Base-by-base conservation (phyloP, 352 stramenopile species). In the Pythium periplocum region DNA sequence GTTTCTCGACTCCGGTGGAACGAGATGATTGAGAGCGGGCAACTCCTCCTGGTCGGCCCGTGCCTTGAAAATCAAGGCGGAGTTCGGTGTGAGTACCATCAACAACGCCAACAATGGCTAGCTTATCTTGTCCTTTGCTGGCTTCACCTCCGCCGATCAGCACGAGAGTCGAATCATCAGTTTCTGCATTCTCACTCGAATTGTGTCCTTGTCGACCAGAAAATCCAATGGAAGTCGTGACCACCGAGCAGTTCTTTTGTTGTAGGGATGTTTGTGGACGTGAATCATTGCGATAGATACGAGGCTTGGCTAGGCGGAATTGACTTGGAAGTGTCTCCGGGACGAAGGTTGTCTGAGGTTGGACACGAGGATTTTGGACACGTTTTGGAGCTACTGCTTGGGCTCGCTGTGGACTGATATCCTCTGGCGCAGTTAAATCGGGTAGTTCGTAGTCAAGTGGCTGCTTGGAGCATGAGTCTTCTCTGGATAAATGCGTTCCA, bases 241-340 rank as follows among this genome's bases (percentile, higher is more conserved):
- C 67, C 5, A 90, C 64, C 17, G 69, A 57, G 33, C 72, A 86
- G 1, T 60, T 57, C 45, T 56, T 62, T 52, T 82, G 67, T 1
- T 64, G 59, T 33, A 49, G 48, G 10, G 61, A 42, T 1, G 69
- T 61, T 30, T 78, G 45, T 4, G 63, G 46, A 32, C 32, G 68
- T 26, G 17, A 26, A 26, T 26, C 17, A 41, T 39, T 75, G 26
- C 69, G 64, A 51, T 90, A 90, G 0, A 87, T 44, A 10, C 65
- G 68, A 33, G 79, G 76, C 32, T 78, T 85, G 8, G 69, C 62
- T 45, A 75, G 67, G 32, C 66, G 63, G 49, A 90, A 90, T 57
- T 68, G 73, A 42, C 79, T 86, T n/a, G 71, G 75, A 4, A 87
- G 59, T 10, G 76, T 61, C 7, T 61, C 61, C 0, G 75, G 71